phyloP scores from a whole-genome alignment of 371 early-diverging fungal genomes.

The Encephalitozoon cuniculi region DNA sequence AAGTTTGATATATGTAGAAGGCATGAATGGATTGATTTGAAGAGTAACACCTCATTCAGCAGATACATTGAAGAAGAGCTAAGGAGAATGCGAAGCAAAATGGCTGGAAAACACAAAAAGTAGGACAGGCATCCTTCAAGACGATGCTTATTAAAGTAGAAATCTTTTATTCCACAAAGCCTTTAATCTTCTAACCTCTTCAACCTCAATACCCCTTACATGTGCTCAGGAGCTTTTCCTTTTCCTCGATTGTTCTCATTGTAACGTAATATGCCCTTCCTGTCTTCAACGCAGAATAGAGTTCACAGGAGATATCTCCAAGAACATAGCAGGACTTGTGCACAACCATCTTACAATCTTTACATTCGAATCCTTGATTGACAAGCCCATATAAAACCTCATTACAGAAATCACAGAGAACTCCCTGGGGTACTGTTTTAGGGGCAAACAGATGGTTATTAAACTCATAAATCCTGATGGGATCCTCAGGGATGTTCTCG shows the following conservation, averaged over 20 bases:
- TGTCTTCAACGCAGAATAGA: conserved; percentile 52
- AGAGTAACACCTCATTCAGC: conserved; percentile 5
- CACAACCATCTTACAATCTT: conserved; percentile 55
- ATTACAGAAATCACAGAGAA: conserved; percentile 53
- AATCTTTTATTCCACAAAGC: not conserved
- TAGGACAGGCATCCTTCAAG: no score
- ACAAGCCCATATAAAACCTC: conserved; percentile 42
- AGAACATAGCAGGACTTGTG: conserved; percentile 59
- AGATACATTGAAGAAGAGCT: conserved; percentile 20
- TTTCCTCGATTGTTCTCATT: conserved; percentile 55
- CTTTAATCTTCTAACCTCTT: not conserved
- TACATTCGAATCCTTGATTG: conserved; percentile 56
- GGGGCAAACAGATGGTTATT: conserved; percentile 54
- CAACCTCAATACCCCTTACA: conserved; percentile 4
- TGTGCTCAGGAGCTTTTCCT: conserved; percentile 48
- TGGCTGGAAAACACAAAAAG: not conserved
- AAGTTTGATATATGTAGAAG: conserved; percentile 69
- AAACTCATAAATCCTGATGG: conserved; percentile 46
- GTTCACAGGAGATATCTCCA: conserved; percentile 55
- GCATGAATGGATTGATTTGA: conserved; percentile 52
- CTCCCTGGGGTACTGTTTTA: conserved; percentile 42
- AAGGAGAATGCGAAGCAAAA: not conserved
- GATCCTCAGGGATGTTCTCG: conserved; percentile 19
- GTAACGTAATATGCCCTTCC: conserved; percentile 51
- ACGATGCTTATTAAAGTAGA: not conserved